Percentiles rank a stretch among this genome's conserved stretches.
phyloP scores from a whole-genome alignment of 129 eudicot species.

The Escallonia herrerae region DNA sequence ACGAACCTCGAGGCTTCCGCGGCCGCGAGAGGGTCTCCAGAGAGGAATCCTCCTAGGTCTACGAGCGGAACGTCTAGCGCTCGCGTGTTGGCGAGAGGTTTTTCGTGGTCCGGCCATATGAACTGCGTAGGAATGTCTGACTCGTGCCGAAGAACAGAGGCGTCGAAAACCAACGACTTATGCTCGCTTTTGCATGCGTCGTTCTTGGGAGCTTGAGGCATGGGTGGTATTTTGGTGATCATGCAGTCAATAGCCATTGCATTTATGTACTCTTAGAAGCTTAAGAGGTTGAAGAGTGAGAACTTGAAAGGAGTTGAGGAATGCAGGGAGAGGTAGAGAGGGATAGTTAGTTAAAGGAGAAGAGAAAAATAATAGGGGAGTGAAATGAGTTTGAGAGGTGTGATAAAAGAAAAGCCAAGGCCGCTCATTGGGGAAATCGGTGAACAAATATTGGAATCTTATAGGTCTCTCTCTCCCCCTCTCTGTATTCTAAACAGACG shows the following conservation, averaged over 20 bases:
- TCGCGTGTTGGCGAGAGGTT: conserved; percentile 21
- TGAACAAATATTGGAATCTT: conserved; percentile 36
- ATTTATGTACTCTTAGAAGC: not conserved
- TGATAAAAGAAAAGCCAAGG: conserved; percentile 51
- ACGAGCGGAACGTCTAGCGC: conserved; percentile 33
- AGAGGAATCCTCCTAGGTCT: conserved; percentile 40
- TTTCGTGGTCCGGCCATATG: conserved; percentile 38
- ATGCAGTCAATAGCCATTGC: conserved; percentile 16
- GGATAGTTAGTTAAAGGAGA: not conserved
- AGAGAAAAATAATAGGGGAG: not conserved
- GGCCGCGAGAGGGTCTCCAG: conserved; percentile 26
- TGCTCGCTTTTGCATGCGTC: not conserved
- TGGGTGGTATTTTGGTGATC: not conserved
- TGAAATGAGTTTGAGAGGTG: conserved; percentile 10
- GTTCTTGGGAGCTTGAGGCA: not conserved
- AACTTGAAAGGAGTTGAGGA: not conserved
- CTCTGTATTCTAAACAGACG: conserved; percentile 2
- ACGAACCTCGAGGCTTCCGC: conserved; percentile 26
- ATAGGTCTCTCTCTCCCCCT: conserved; percentile 24
- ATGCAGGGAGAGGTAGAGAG: not conserved
- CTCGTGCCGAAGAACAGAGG: conserved; percentile 9
- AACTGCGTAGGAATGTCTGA: conserved; percentile 18
- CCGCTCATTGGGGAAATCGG: conserved; percentile 40
- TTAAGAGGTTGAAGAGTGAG: not conserved
- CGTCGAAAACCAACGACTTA: conserved; percentile 17